Conservation (phyloP, 2,329 filamentous ascomycete species). For the Volutella citrinella region DNA sequence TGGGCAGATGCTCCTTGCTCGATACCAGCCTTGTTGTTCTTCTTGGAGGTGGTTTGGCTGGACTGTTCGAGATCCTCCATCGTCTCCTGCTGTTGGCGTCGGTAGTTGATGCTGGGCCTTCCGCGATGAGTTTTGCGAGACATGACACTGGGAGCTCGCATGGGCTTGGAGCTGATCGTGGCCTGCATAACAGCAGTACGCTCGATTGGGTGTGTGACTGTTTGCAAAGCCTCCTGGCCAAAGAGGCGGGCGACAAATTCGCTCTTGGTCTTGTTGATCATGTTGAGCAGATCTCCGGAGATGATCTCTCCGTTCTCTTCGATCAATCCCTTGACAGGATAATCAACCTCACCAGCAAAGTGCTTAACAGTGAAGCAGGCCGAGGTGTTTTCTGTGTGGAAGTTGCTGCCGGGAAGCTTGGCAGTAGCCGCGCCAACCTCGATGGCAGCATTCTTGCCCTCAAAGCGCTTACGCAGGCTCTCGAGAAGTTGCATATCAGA, state of each 20-base stretch:
- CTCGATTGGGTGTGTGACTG: slow-evolving; percentile 89
- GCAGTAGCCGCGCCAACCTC: slow-evolving; percentile 71
- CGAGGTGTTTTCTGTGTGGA: slow-evolving; percentile 75
- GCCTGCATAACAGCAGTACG: slow-evolving; percentile 90
- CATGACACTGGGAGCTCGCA: slow-evolving; percentile 90
- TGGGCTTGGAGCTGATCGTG: slow-evolving; percentile 91
- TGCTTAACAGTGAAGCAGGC: slow-evolving; percentile 89
- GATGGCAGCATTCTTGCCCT: slow-evolving; percentile 91
- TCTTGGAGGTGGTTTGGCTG: slow-evolving; percentile 46
- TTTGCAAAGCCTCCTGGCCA: slow-evolving; percentile 92
- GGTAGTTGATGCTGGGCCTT: slow-evolving; percentile 30
- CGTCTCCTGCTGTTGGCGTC: slow-evolving; percentile 40
- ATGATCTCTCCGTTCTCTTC: slow-evolving; percentile 97
- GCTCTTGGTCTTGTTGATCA: slow-evolving; percentile 84
- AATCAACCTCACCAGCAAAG: slow-evolving; percentile 95
- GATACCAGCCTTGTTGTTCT: slow-evolving; percentile 41
- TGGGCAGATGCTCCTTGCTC: slow-evolving; percentile 90
- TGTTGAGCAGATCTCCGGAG: slow-evolving; percentile 90
- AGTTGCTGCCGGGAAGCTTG: slow-evolving; percentile 83
- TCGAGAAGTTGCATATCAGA: slow-evolving; percentile 89
- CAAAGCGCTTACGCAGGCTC: slow-evolving; percentile 86
- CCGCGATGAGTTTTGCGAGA: slow-evolving; percentile 63
- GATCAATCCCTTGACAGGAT: slow-evolving; percentile 79
- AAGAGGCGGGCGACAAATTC: slow-evolving; percentile 88
- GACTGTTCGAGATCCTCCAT: slow-evolving; percentile 46